A percentile compares a stretch with the other conserved stretches of the same genome.
Evolutionary conservation across 139 green algal genomes (phyloP).

Genomic region (Chlorella ohadii): DNA sequence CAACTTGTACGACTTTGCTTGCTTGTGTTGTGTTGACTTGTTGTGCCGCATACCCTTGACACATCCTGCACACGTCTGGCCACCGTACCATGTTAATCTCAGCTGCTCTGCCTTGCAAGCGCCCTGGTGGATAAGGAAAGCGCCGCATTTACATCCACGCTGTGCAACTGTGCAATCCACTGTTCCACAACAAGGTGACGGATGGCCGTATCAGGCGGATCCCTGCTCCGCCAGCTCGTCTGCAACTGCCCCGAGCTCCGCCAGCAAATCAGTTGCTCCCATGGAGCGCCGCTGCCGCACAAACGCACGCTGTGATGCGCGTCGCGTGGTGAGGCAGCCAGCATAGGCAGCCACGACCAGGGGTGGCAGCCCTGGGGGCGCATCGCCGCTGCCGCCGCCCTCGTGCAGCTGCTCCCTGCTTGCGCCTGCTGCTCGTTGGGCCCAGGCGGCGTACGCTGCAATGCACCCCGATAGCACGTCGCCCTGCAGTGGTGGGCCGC

Average conservation of each 20-base stretch:
- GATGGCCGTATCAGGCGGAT: neutral
- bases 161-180: too few species aligned
- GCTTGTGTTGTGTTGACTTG: too few species aligned
- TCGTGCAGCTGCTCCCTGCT: conserved; percentile 24
- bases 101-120: too few species aligned
- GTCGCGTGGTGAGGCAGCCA: conserved; percentile 38
- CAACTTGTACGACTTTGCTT: too few species aligned
- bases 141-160: too few species aligned
- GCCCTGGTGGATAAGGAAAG: too few species aligned
- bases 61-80: too few species aligned
- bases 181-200: too few species aligned
- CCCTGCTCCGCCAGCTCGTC: conserved; percentile 14
- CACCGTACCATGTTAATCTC: too few species aligned
- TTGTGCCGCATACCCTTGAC: too few species aligned
- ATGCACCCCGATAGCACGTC: conserved; percentile 70
- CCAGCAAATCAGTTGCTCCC: conserved; percentile 42
- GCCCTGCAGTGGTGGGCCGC: conserved; percentile 46
- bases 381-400: neutral
- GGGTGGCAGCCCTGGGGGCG: conserved; percentile 19
- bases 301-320: conserved; percentile 30
- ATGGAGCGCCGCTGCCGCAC: conserved; percentile 37
- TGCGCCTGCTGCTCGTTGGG: neutral
- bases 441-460: conserved; percentile 64
- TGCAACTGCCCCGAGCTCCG: conserved; percentile 33
- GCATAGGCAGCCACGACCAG: conserved; percentile 51